Percentiles rank a stretch among this genome's conserved stretches.
Evolutionary conservation across 805 yeast genomes (phyloP).

Genomic region (Lipomyces sp.): DNA sequence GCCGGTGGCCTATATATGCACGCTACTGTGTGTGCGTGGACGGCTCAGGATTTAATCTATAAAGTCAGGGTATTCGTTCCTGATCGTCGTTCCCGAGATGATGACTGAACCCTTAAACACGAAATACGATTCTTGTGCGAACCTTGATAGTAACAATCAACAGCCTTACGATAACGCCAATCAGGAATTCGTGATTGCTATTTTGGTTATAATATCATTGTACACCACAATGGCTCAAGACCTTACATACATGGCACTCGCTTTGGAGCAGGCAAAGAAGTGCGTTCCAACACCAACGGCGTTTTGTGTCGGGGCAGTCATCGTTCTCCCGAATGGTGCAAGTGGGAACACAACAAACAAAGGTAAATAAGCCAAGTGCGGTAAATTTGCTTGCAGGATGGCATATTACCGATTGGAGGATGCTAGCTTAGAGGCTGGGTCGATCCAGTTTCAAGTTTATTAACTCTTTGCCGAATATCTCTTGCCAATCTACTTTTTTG

Average conservation of each 20-base stretch:
- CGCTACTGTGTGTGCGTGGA: not conserved
- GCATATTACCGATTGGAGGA: not conserved
- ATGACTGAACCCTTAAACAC: too few relatives aligned
- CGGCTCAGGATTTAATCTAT: not conserved
- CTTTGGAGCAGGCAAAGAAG: conserved; percentile 75
- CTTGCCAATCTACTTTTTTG: conserved; percentile 45
- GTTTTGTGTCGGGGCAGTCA: conserved; percentile 89
- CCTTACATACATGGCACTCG: conserved; percentile 65
- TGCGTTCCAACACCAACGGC: conserved; percentile 85
- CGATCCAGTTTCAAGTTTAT: not conserved
- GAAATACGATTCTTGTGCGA: too few relatives aligned
- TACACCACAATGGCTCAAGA: conserved; percentile 11
- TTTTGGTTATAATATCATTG: not conserved
- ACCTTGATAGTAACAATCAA: too few relatives aligned
- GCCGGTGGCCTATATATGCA: not conserved
- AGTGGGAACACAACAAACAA: conserved; percentile 15
- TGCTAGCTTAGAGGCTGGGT: not conserved
- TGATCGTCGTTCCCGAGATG: not conserved
- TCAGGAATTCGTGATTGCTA: too few relatives aligned
- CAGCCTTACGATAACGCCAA: too few relatives aligned
- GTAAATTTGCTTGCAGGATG: not conserved
- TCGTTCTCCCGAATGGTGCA: conserved; percentile 45
- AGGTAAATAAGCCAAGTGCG: conserved; percentile 14
- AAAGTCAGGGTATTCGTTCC: not conserved
- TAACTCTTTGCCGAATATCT: not conserved